phyloP scores from a whole-genome alignment of 2,329 filamentous ascomycete genomes.

The Alternaria gansuensis region DNA sequence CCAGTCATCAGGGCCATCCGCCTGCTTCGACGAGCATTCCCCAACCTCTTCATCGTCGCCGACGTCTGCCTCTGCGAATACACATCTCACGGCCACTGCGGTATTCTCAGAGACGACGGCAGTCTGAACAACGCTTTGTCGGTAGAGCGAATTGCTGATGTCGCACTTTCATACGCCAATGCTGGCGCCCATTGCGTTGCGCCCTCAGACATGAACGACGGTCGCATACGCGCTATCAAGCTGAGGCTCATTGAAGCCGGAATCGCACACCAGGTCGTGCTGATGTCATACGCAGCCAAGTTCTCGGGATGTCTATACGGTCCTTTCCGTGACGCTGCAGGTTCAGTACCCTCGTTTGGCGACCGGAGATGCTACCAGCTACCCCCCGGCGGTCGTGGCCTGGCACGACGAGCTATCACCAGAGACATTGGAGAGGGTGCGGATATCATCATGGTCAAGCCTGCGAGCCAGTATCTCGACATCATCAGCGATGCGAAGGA shows the following conservation, averaged over 20 bases:
- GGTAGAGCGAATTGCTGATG: conserved; percentile 92
- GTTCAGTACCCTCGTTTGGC: conserved; percentile 88
- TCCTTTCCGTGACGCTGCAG: conserved; percentile 95
- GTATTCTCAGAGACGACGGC: conserved; percentile 91
- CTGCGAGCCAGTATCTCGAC: conserved; percentile 92
- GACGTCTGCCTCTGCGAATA: conserved; percentile 99
- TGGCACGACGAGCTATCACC: conserved; percentile 87
- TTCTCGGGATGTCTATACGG: conserved; percentile 97
- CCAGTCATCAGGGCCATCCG: conserved; percentile 90
- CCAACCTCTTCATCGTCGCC: conserved; percentile 86
- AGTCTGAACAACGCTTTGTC: conserved; percentile 92
- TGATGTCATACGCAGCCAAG: conserved; percentile 99
- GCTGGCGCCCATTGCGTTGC: conserved; percentile 97
- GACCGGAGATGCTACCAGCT: conserved; percentile 98
- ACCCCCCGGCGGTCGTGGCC: conserved; percentile 87
- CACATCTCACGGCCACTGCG: conserved; percentile 96
- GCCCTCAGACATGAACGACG: conserved; percentile 98
- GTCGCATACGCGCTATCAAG: conserved; percentile 96
- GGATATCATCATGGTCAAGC: conserved; percentile 99
- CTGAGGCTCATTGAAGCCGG: conserved; percentile 95
- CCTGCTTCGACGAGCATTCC: conserved; percentile 83
- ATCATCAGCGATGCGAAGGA: conserved; percentile 98
- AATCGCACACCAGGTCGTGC: conserved; percentile 85
- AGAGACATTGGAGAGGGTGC: conserved; percentile 93
- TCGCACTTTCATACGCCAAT: conserved; percentile 96